These are phyloP conservation scores for Nicotiana sylvestris DNA, from an alignment of 257 asterid species.

Conservation along the genomic window DNA sequence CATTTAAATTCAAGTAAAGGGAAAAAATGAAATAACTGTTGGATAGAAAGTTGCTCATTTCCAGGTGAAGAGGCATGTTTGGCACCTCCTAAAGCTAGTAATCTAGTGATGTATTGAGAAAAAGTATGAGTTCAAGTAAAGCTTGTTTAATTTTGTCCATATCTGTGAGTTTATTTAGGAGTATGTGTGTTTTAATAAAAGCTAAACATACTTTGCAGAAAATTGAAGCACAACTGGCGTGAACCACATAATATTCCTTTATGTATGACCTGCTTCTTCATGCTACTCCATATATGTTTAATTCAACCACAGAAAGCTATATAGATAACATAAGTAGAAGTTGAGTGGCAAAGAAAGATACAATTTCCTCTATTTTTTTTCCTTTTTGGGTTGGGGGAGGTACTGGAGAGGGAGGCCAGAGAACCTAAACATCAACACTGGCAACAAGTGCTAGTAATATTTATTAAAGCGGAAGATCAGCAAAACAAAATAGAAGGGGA, in stretches of 20 bases:
- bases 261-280: not conserved
- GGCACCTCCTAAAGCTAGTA: conserved; percentile 14
- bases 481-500: too few relatives aligned
- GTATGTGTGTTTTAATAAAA: conserved; percentile 14
- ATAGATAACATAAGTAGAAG: not conserved
- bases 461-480: too few relatives aligned
- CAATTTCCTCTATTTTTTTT: too few relatives aligned
- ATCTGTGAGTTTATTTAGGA: conserved; percentile 7
- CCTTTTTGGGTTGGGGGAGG: too few relatives aligned
- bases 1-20: conserved; percentile 11
- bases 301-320: not conserved
- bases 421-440: too few relatives aligned
- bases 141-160: conserved; percentile 12
- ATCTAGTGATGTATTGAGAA: not conserved
- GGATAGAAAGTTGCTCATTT: conserved; percentile 12
- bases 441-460: too few relatives aligned
- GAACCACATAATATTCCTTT: not conserved
- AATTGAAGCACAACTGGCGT: not conserved
- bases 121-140: conserved; percentile 18
- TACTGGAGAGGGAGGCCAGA: too few relatives aligned
- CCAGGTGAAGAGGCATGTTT: conserved; percentile 24
- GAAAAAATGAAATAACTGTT: conserved; percentile 15
- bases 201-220: not conserved
- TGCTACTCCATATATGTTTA: not conserved
- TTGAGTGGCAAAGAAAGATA: too few relatives aligned